phyloP scores from a whole-genome alignment of 352 stramenopile species.

The Phytophthora capsici region DNA sequence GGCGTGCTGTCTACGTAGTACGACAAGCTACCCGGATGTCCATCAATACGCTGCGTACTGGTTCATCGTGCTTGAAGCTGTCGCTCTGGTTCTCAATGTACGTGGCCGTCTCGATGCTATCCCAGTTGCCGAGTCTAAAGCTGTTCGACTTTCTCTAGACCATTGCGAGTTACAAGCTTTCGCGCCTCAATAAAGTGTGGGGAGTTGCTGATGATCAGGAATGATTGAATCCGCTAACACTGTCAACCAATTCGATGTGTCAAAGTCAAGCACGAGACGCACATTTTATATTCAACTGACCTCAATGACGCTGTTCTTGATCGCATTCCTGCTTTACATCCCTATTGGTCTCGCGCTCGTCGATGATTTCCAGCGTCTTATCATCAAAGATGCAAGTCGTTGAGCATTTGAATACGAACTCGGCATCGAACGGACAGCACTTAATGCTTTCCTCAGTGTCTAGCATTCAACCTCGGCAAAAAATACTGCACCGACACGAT shows the following conservation, averaged over 20 bases:
- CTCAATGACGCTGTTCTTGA: slow-evolving; percentile 53
- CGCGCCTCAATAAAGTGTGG: slow-evolving; percentile 6
- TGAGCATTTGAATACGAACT: neutral
- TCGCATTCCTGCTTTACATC: slow-evolving; percentile 70
- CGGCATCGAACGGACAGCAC: neutral
- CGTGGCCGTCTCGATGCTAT: neutral
- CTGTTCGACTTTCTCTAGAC: slow-evolving; percentile 21
- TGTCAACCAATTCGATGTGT: slow-evolving; percentile 7
- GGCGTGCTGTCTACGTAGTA: slow-evolving; percentile 44
- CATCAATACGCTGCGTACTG: slow-evolving; percentile 69
- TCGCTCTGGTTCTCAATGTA: slow-evolving; percentile 64
- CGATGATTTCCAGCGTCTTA: slow-evolving; percentile 48
- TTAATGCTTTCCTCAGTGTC: slow-evolving; percentile 33
- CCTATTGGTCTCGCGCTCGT: slow-evolving; percentile 60
- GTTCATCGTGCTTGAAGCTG: slow-evolving; percentile 71
- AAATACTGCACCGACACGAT: slow-evolving; percentile 69
- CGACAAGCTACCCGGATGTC: slow-evolving; percentile 50
- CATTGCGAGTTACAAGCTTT: slow-evolving; percentile 36
- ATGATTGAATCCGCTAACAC: slow-evolving; percentile 1
- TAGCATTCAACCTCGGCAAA: slow-evolving; percentile 45
- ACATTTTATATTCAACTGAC: slow-evolving; percentile 43
- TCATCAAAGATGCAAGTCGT: slow-evolving; percentile 36
- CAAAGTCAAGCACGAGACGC: slow-evolving; percentile 28
- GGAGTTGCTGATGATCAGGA: too few species aligned
- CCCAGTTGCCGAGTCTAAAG: neutral